A percentile compares a stretch with the other conserved stretches of the same genome.
phyloP scores from a whole-genome alignment of 768 basidiomycete genomes.

The Dioszegia hungarica region DNA sequence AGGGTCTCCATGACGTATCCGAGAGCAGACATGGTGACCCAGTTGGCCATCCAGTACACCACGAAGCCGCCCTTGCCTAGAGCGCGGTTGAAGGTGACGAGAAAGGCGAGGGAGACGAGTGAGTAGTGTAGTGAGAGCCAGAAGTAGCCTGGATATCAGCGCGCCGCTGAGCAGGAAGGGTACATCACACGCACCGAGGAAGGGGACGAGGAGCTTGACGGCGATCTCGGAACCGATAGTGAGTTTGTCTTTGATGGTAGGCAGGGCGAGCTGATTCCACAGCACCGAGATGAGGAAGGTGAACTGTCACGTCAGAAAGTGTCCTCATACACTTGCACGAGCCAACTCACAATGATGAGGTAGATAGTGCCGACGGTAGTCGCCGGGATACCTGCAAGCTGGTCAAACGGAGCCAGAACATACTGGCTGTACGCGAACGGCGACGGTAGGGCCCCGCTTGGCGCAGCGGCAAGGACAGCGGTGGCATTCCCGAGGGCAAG shows the following conservation, averaged over 20 bases:
- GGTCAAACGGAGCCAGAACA: slow-evolving; percentile 44
- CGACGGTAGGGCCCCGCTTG: slow-evolving; percentile 14
- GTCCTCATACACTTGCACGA: not conserved
- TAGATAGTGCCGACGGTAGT: slow-evolving; percentile 45
- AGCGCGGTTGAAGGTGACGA: slow-evolving; percentile 34
- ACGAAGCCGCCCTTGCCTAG: slow-evolving; percentile 45
- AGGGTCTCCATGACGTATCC: slow-evolving; percentile 46
- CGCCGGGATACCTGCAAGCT: slow-evolving; percentile 40
- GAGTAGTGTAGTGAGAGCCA: slow-evolving; percentile 44
- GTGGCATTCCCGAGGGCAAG: slow-evolving; percentile 21
- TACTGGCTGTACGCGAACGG: slow-evolving; percentile 39
- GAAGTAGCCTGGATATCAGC: slow-evolving; percentile 23
- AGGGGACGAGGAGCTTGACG: slow-evolving; percentile 33
- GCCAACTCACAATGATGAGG: slow-evolving; percentile 35
- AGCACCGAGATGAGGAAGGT: slow-evolving; percentile 45
- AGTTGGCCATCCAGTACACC: slow-evolving; percentile 46
- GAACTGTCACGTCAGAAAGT: slow-evolving; percentile 20
- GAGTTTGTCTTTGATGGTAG: slow-evolving; percentile 29
- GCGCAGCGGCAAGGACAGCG: slow-evolving; percentile 16
- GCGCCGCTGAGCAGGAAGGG: not conserved
- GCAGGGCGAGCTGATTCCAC: slow-evolving; percentile 34
- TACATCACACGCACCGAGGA: slow-evolving; percentile 18
- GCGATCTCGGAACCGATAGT: slow-evolving; percentile 27
- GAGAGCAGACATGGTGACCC: slow-evolving; percentile 31
- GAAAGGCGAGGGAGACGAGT: slow-evolving; percentile 46